Base-by-base conservation (phyloP, 768 basidiomycete genomes). In the Xerocomellus chrysenteron region DNA sequence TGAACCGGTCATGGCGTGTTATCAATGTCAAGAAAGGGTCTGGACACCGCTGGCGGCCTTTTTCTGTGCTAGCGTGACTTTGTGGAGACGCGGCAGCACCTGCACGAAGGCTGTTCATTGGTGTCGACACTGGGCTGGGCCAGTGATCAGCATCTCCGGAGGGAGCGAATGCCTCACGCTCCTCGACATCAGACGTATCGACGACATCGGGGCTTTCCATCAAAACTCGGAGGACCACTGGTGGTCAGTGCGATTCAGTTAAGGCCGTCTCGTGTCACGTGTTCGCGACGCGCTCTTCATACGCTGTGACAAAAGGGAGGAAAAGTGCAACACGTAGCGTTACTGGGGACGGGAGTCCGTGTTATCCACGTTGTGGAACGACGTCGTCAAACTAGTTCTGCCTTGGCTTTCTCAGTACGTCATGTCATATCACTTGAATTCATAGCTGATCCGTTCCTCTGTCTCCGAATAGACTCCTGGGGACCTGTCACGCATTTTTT, bases 101-200 rank as follows among this genome's bases (percentile, higher is more conserved):
- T 4, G 43, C 19, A 26, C 10, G 11, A 32, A 36, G 21, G 7
- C 5, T 39, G 21, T 51, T 43, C 26, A 35, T 12, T 16, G 51
- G 52, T 28, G 55, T 44, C n/a, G 39, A 43, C 42, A 26, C 17
- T 36, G 53, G 30, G 36, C 11, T 19, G 5, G 16, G 2, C 49
- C 50, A 46, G 12, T 33, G 52, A 42, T 58, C 48, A n/a, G 30
- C 45, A 5, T 49, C 54, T 21, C 68, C 56, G 7, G 63, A 54
- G 58, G 58, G 50, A 14, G 55, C 43, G n/a, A 80, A 57, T 44
- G 76, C 74, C 62, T 81, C 81, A 40, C 76, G 75, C 60, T 88
- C 86, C 61, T 86, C 86, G 46, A 74, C 69, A 60, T 88, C 86
- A 5, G 85, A 87, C 17, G 86, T 86, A 63, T 83, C 83, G 14